These are phyloP conservation scores for Solanum chmielewskii DNA, from an alignment of 257 asterid species.

Conservation along the genomic window DNA sequence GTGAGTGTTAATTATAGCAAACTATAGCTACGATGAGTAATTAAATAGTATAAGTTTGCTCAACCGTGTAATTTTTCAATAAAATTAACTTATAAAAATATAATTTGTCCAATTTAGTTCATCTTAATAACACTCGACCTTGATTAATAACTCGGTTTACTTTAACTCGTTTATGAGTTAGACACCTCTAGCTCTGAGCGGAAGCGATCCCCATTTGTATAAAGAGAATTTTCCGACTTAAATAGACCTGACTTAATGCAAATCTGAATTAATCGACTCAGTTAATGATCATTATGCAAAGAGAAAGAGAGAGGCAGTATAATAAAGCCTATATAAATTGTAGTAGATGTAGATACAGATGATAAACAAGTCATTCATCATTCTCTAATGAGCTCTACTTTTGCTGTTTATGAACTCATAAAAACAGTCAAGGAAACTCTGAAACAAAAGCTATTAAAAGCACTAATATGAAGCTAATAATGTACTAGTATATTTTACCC, in stretches of 20 bases:
- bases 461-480: background rate
- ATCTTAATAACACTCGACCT: background rate
- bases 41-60: no score
- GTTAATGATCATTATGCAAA: background rate
- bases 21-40: no score
- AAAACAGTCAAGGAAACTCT: background rate
- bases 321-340: background rate
- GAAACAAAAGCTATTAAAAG: background rate
- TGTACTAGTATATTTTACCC: background rate
- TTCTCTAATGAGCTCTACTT: background rate
- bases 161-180: background rate
- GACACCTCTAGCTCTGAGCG: background rate
- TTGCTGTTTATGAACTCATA: background rate
- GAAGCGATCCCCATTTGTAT: background rate
- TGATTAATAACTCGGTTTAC: background rate
- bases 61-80: no score
- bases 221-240: background rate
- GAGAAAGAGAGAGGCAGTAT: background rate
- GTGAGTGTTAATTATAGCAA: no score
- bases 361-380: background rate
- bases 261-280: background rate
- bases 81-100: background rate
- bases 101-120: background rate
- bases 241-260: background rate
- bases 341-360: background rate